A percentile compares a stretch with the other conserved stretches of the same genome.
These are phyloP conservation scores for Fistulina hepatica DNA, from an alignment of 1,284 basidiomycete genomes.

Conservation along the genomic window DNA sequence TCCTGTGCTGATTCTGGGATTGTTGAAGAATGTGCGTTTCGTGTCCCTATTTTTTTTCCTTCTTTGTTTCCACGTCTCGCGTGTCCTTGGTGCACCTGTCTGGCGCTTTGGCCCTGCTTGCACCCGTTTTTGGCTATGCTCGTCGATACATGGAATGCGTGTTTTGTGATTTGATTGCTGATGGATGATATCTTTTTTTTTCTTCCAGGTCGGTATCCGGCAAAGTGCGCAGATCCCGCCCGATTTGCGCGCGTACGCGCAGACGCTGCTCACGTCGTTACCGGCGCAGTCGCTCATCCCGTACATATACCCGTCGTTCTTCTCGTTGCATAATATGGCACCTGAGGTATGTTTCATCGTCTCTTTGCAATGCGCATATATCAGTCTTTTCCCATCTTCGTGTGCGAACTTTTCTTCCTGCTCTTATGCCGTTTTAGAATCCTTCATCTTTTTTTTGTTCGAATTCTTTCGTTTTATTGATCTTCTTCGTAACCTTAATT, in stretches of 20 bases:
- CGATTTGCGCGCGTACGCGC: slow-evolving; percentile 92
- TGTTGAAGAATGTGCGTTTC: slow-evolving; percentile 87
- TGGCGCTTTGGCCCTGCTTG: no score
- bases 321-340: slow-evolving; percentile 95
- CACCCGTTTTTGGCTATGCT: no score
- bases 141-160: background rate
- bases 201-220: slow-evolving; percentile 86
- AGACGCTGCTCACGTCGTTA: slow-evolving; percentile 83
- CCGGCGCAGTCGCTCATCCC: slow-evolving; percentile 88
- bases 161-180: background rate
- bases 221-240: slow-evolving; percentile 95
- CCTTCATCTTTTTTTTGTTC: background rate
- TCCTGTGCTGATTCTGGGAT: slow-evolving; percentile 79
- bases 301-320: slow-evolving; percentile 92
- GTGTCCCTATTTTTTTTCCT: slow-evolving; percentile 1
- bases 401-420: background rate
- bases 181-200: slow-evolving; percentile 4
- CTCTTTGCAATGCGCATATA: no score
- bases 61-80: no score
- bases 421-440: no score
- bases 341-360: slow-evolving; percentile 69
- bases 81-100: no score
- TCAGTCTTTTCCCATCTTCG: no score
- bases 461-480: background rate
- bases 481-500: slow-evolving; percentile 1